phyloP scores from a whole-genome alignment of 345 rosid genomes.

The Rhodomyrtus tomentosa region DNA sequence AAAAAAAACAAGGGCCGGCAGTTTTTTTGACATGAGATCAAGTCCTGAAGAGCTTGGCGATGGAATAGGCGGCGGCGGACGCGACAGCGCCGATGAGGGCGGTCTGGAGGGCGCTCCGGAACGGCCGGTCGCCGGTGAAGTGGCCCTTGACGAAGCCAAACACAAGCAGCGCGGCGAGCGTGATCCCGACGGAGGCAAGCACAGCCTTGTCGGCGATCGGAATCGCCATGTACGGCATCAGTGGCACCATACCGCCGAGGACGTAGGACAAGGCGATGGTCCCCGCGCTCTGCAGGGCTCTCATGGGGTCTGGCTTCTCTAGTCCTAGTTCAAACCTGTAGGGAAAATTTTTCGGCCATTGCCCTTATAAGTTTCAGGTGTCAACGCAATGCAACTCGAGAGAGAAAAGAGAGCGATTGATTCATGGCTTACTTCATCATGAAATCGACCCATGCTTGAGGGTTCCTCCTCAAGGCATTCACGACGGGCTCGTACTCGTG shows the following conservation, averaged over 20 bases:
- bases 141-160: constrained; percentile 77
- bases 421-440: constrained; percentile 70
- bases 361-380: neutral
- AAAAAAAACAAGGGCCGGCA: neutral
- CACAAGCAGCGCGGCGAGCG: constrained; percentile 57
- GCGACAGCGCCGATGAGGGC: constrained; percentile 75
- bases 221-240: constrained; percentile 71
- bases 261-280: constrained; percentile 63
- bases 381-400: neutral
- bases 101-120: constrained; percentile 64
- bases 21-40: neutral
- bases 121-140: constrained; percentile 61
- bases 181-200: constrained; percentile 55
- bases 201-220: constrained; percentile 68
- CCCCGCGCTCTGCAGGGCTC: constrained; percentile 70
- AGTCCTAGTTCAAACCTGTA: constrained; percentile 85
- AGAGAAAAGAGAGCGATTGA: neutral
- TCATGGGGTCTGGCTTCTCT: constrained; percentile 83
- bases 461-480: constrained; percentile 67
- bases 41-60: constrained; percentile 35
- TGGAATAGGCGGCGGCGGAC: constrained; percentile 71
- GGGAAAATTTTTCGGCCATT: neutral
- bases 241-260: constrained; percentile 78
- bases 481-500: constrained; percentile 83
- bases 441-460: constrained; percentile 92